Evolutionary conservation across 768 basidiomycete genomes (phyloP), one percentile per base, ranked within the genome.

Genomic region (Dictyophora rubrovolvata): DNA sequence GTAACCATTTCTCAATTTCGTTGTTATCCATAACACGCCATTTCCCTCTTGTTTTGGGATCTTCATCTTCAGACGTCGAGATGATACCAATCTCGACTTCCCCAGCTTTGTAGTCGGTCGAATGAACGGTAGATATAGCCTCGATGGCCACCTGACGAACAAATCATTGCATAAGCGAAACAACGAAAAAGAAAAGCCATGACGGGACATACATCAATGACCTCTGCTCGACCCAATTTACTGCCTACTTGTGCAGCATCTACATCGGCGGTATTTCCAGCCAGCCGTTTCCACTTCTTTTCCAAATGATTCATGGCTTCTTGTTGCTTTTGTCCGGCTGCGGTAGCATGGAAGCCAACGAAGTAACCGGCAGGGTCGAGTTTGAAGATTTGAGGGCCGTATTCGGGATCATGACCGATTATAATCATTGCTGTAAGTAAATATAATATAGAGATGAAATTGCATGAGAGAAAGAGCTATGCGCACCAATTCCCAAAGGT

Each of bases 351-450:
- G 77, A 94, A 98, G 0, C 96, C 96, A 49, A 96, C 91, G 69
- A 94, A 99, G 74, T 96, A 98, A 5, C 96, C 96, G 1, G 96
- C 96, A 11, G 96, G 96, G 69, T 99, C 96, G 55, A 98, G 85
- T 74, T 96, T 97, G 80, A 97, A 98, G 66, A 87, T 81, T 70
- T 97, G 95, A n/a, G 96, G 95, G 5, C 95, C 95, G 55, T 80
- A 79, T 69, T 94, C 90, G 9, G 86, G 79, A 71, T 98, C 96
- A 61, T 86, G 79, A 2, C 96, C 96, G 67, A 98, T 93, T 66
- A 98, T 73, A 62, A 97, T 87, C 93, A 95, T 97, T 4, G 93
- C 95, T 98, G 62, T 6, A 60, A 11, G 35, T 3, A 1, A 50
- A 46, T 33, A 23, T 54, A 36, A 17, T 54, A 21, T 33, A 63